Conservation (phyloP, 352 stramenopile species). For the Phytophthora brassicae region DNA sequence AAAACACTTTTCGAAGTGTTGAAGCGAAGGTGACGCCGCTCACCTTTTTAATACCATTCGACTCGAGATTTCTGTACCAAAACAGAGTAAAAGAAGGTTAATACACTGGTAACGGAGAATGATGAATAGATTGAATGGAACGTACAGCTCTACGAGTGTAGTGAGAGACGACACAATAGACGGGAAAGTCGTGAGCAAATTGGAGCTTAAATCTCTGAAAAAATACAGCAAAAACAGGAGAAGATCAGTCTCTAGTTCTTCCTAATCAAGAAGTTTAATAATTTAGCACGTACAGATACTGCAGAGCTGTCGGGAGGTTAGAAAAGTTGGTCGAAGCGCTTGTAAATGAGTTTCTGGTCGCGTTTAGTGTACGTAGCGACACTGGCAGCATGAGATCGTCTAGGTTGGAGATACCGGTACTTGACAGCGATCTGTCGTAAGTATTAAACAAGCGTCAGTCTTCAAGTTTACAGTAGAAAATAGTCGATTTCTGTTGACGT, state of each 20-base stretch:
- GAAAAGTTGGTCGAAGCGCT: slow-evolving; percentile 52
- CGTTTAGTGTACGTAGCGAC: slow-evolving; percentile 49
- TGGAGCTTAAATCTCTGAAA: slow-evolving; percentile 59
- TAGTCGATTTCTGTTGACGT: slow-evolving; percentile 14
- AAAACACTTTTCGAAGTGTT: slow-evolving; percentile 44
- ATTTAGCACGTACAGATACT: slow-evolving; percentile 58
- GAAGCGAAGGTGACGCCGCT: slow-evolving; percentile 50
- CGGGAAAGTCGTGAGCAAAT: slow-evolving; percentile 53
- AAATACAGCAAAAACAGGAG: not conserved
- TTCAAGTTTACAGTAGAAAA: not conserved
- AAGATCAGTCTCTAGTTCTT: not conserved
- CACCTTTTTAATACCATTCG: slow-evolving; percentile 57
- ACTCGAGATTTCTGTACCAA: slow-evolving; percentile 53
- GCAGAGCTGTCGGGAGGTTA: slow-evolving; percentile 40
- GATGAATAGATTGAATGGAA: not conserved
- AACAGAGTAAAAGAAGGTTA: not conserved
- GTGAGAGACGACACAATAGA: slow-evolving; percentile 43
- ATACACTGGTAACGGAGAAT: not conserved
- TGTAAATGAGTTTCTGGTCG: slow-evolving; percentile 54
- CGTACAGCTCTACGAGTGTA: slow-evolving; percentile 58
- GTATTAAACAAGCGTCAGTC: slow-evolving; percentile 6
- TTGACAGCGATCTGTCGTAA: slow-evolving; percentile 45
- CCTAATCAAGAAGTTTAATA: not conserved
- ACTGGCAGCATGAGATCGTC: slow-evolving; percentile 42
- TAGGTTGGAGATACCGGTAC: slow-evolving; percentile 47